A percentile compares a stretch with the other conserved stretches of the same genome.
These are phyloP conservation scores for Geotrichum reessii DNA, from an alignment of 1,139 yeast species.

Conservation along the genomic window DNA sequence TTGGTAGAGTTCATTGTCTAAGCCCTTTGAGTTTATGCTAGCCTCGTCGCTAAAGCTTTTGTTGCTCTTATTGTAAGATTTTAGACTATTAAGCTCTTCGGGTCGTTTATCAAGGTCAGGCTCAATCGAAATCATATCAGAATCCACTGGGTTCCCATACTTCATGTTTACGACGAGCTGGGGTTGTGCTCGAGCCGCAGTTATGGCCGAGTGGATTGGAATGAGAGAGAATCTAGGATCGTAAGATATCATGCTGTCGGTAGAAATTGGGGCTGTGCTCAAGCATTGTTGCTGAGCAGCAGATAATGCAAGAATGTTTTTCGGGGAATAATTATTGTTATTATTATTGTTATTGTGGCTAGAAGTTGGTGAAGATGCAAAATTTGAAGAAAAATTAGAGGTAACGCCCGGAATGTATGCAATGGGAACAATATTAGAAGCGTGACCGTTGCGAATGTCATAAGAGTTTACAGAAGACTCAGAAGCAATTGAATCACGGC, in stretches of 20 bases:
- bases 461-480: slow-evolving; percentile 3
- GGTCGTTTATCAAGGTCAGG: slow-evolving; percentile 6
- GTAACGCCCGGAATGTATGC: slow-evolving; percentile 84
- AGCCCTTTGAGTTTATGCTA: slow-evolving; percentile 5
- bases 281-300: not conserved
- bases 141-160: not conserved
- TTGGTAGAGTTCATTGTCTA: slow-evolving; percentile 8
- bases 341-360: not conserved
- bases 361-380: slow-evolving; percentile 5
- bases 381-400: slow-evolving; percentile 14
- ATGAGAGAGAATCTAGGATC: slow-evolving; percentile 1
- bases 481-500: slow-evolving; percentile 2
- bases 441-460: slow-evolving; percentile 38
- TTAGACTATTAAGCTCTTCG: not conserved
- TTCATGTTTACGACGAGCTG: slow-evolving; percentile 3
- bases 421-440: slow-evolving; percentile 78
- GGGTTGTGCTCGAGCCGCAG: slow-evolving; percentile 11
- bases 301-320: not conserved
- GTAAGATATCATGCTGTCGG: not conserved
- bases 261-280: not conserved
- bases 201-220: slow-evolving; percentile 8
- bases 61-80: slow-evolving; percentile 12
- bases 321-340: not conserved
- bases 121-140: not conserved
- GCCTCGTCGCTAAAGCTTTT: slow-evolving; percentile 5